Percentiles rank a stretch among this genome's conserved stretches.
phyloP scores from a whole-genome alignment of 2,329 filamentous ascomycete species.

The Passalora sequoiae region DNA sequence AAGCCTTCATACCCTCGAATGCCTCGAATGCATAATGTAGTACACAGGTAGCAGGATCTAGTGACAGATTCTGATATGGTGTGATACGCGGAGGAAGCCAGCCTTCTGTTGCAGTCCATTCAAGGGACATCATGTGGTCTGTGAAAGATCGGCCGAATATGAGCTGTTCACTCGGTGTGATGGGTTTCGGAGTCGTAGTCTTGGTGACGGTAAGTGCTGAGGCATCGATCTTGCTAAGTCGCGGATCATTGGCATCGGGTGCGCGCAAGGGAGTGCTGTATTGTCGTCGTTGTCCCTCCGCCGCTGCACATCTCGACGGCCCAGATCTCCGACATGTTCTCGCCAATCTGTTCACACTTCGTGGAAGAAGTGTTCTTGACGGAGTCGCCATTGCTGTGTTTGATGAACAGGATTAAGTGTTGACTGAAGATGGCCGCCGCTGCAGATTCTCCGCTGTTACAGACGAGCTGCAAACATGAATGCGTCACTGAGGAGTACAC shows the following conservation, averaged over 20 bases:
- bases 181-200: constrained; percentile 68
- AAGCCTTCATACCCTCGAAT: constrained; percentile 99
- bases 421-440: not conserved
- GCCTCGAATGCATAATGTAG: constrained; percentile 98
- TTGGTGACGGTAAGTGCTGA: constrained; percentile 68
- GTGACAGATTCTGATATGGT: constrained; percentile 93
- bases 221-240: constrained; percentile 68
- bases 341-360: constrained; percentile 2
- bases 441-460: not conserved
- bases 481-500: too few species aligned
- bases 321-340: not conserved
- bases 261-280: constrained; percentile 40
- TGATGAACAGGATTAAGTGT: too few species aligned
- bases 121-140: constrained; percentile 93
- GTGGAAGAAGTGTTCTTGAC: constrained; percentile 17
- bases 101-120: constrained; percentile 82
- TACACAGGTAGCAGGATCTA: constrained; percentile 93
- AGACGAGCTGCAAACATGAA: not conserved
- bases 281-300: constrained; percentile 6
- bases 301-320: constrained; percentile 2
- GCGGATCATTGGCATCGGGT: constrained; percentile 44
- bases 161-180: constrained; percentile 71
- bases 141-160: constrained; percentile 90
- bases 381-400: constrained; percentile 12
- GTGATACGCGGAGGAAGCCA: constrained; percentile 80